Base-by-base conservation (phyloP, 2,329 filamentous ascomycete species). In the Penicillium sp. region DNA sequence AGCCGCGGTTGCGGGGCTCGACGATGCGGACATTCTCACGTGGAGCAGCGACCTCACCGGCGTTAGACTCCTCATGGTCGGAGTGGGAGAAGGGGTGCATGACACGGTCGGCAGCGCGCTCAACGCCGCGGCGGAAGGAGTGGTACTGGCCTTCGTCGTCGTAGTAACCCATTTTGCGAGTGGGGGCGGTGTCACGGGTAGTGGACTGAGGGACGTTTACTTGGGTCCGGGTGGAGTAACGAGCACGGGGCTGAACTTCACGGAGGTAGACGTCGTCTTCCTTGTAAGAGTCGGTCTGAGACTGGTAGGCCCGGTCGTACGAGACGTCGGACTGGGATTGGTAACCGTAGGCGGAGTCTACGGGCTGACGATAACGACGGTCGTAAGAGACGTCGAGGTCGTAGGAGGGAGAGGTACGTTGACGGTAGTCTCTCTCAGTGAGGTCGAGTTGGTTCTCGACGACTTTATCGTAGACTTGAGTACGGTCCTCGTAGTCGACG, bases 91-190 rank as follows among this genome's bases (percentile, higher is more conserved):
- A 82, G 65, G 85, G 84, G 77, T 87, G 85, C 58, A 85, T 71
- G 75, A 89, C 78, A 67, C 81, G 81, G 72, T 89, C 86, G 69
- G 84, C 85, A 69, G 83, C 85, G 70, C 82, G 81, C 77, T 86
- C 82, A 66, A 89, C 80, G 74, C 86, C 86, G 76, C 87, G 85
- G 77, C 87, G 86, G 81, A 89, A 85, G 67, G 83, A 86, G 79
- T 89, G 87, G 79, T 89, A 89, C 67, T 89, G 82, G 72, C 86
- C 87, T 75, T 89, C 85, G 79, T 89, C 84, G 84, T 89, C 87
- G 86, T 89, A 89, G 81, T 89, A 89, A 81, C 87, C 87, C 87
- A 89, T 89, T 72, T 86, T 85, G 82, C 76, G 77, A 73, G 79
- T 43, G 37, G 76, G 76, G 66, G 76, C 73, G 64, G 75, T 69